Evolutionary conservation across 306 rosid species (phyloP), one percentile per base, ranked within the genome.

Genomic region (Hippophae rhamnoides): DNA sequence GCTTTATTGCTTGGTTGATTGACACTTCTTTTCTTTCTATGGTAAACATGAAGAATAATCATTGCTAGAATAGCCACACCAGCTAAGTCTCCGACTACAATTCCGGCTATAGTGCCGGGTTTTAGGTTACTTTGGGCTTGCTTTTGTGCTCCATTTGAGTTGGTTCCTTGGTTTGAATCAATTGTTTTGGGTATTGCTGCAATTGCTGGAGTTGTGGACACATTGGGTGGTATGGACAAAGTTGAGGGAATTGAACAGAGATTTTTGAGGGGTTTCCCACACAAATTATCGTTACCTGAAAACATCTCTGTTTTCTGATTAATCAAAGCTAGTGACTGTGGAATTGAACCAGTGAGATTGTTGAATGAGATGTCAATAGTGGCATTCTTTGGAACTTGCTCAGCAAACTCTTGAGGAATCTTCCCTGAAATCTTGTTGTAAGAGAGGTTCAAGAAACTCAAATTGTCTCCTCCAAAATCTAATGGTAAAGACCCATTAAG

Each of bases 331-430:
- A 6, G 25, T 5, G 90, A 69, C 8, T 76, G 76, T 11, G 99
- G 96, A 61, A 92, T 72, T 25, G 79, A 65, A 7, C 99, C 96
- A 6, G 83, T 77, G 42, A 92, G 77, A 57, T 82, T 83, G 78
- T 92, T 92, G 88, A 84, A 92, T 0, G 96, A 88, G 14, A 92
- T 88, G 72, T 92, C 99, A 64, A 92, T 52, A 1, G 90, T 80
- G 0, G 90, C 63, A 57, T 85, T 92, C 41, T 0, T 38, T 5
- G 90, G 86, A 41, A 85, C 53, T 42, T 12, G 18, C 43, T 50
- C 57, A 0, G 88, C 85, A 52, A 92, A 92, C 31, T 63, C 64
- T 9, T 23, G 40, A 8, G 96, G 95, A n/a, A 92, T 78, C 5
- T 55, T 10, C 3, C 95, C 87, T 9, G 93, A 80, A 73, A 92